phyloP scores from a whole-genome alignment of 2,329 filamentous ascomycete genomes.

The Fusarium paranaense region DNA sequence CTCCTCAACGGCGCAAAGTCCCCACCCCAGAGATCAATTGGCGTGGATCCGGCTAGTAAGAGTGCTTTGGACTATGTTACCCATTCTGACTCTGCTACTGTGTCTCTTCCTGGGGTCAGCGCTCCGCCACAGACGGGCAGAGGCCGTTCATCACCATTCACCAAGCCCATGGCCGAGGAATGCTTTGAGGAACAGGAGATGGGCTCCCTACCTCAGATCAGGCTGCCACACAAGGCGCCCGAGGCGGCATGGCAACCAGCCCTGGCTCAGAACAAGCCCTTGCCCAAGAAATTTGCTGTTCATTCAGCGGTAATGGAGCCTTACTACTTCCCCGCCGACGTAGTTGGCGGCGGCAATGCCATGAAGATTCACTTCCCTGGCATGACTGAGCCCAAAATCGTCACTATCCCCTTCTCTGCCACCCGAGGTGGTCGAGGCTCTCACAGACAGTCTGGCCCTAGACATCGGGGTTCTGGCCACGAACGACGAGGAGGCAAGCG shows the following conservation, averaged over 20 bases:
- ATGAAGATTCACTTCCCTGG: slow-evolving; percentile 57
- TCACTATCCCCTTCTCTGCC: slow-evolving; percentile 53
- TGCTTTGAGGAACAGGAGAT: slow-evolving; percentile 86
- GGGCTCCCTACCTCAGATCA: slow-evolving; percentile 79
- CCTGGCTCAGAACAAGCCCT: slow-evolving; percentile 63
- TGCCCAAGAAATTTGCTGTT: slow-evolving; percentile 64
- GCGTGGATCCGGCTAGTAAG: slow-evolving; percentile 76
- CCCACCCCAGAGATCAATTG: slow-evolving; percentile 67
- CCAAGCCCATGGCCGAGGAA: slow-evolving; percentile 79
- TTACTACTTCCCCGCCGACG: slow-evolving; percentile 49
- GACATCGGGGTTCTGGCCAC: slow-evolving; percentile 47
- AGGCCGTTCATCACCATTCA: slow-evolving; percentile 60
- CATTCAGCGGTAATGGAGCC: slow-evolving; percentile 51
- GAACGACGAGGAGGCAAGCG: slow-evolving; percentile 49
- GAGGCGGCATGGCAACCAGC: slow-evolving; percentile 73
- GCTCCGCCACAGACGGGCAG: slow-evolving; percentile 45
- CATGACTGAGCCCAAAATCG: slow-evolving; percentile 52
- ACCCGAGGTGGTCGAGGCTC: slow-evolving; percentile 48
- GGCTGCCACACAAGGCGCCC: slow-evolving; percentile 72
- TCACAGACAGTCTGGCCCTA: slow-evolving; percentile 41
- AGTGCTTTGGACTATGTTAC: slow-evolving; percentile 70
- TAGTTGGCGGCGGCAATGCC: slow-evolving; percentile 49
- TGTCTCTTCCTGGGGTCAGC: slow-evolving; percentile 68
- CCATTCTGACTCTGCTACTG: slow-evolving; percentile 68
- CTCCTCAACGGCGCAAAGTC: slow-evolving; percentile 78